phyloP scores from a whole-genome alignment of 805 yeast genomes.

The Jamesozyma spencerorum region DNA sequence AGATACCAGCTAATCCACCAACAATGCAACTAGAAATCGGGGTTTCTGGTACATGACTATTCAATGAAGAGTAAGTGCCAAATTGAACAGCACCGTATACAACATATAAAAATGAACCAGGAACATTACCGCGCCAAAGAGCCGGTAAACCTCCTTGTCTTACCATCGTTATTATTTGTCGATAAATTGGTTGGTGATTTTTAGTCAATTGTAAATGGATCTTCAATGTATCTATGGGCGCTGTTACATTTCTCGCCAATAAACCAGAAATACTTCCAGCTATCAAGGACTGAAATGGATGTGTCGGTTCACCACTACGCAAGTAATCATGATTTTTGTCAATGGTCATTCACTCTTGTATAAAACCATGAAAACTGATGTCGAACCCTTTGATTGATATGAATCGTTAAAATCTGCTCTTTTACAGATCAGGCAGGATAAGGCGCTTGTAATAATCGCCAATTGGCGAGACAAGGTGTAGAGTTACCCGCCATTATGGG shows the following conservation, averaged over 20 bases:
- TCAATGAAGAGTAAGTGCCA: constrained; percentile 53
- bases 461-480: no score
- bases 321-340: constrained; percentile 34
- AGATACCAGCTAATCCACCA: constrained; percentile 71
- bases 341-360: not conserved
- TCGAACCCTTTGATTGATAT: not conserved
- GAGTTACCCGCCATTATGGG: no score
- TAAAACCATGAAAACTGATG: not conserved
- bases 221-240: constrained; percentile 30
- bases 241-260: constrained; percentile 37
- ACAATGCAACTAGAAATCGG: constrained; percentile 38
- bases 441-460: no score
- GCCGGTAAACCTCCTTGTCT: constrained; percentile 62
- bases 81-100: constrained; percentile 83
- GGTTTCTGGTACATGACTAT: constrained; percentile 23
- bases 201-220: constrained; percentile 22
- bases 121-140: constrained; percentile 94
- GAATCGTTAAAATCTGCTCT: not conserved
- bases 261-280: constrained; percentile 72
- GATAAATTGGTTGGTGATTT: not conserved
- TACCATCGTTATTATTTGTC: constrained; percentile 36
- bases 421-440: not conserved
- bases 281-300: constrained; percentile 43
- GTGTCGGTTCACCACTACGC: constrained; percentile 42
- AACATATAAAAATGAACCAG: constrained; percentile 81